Base-by-base conservation (phyloP, 805 yeast genomes). In the Lipomyces anomalus region DNA sequence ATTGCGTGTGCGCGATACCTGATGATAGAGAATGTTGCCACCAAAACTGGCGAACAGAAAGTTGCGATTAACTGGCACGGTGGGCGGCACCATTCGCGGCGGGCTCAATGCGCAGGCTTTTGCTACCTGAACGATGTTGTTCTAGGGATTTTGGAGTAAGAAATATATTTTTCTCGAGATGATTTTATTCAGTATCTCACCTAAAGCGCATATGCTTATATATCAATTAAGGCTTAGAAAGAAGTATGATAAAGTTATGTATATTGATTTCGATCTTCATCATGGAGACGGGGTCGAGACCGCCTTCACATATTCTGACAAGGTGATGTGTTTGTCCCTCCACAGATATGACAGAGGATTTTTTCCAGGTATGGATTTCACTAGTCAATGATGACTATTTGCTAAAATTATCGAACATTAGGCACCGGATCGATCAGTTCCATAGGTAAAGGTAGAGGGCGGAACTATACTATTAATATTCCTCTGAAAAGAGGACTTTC, bases 271-370 rank as follows among this genome's bases (percentile, higher is more conserved):
- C 4, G 94, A 84, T 61, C 61, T 84, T 5, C 94, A 84, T 60
- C 89, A 83, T 61, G 89, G 90, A 0, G 89, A 84, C 61, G 94
- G 88, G 0, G 90, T 84, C 4, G 81, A 80, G 41, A 65, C 67
- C 2, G 86, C 87, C 0, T 83, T 81, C 62, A 64, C 69, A 49
- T 70, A 65, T 48, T 74, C 82, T 1, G 67, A 70, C 33, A 73
- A 71, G 26, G 83, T 84, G 0, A 61, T 74, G 42, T 79, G 84
- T 0, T 66, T 80, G 18, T 81, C 88, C 0, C 48, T 82, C 2
- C 94, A 84, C 62, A 58, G 84, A 24, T 68, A 63, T 50, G 90
- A 80, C 44, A 44, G 70, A 2, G 88, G 87, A 0, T 84, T 84
- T 58, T 84, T 73, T 53, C 92, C 92, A 0, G 86, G 88, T 1